Conservation (phyloP, 78 protist genomes). For the Dictyostelium purpureum region DNA sequence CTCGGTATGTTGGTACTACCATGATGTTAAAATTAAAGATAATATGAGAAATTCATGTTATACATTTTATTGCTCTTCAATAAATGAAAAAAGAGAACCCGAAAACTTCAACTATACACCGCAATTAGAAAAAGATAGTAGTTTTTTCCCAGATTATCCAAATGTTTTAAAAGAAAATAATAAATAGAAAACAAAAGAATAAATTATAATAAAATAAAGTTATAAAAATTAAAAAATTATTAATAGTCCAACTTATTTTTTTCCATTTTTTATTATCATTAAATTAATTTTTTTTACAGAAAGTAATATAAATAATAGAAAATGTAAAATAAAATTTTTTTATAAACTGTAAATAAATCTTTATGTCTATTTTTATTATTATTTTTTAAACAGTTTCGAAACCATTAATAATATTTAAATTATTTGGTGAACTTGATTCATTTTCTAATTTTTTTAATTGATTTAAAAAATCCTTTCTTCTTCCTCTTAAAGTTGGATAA, state of each 20-base stretch:
- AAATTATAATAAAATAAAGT: too few relatives aligned
- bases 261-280: too few relatives aligned
- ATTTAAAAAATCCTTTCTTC: constrained; percentile 17
- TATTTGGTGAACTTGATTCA: neutral
- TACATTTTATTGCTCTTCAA: too few relatives aligned
- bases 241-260: too few relatives aligned
- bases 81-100: neutral
- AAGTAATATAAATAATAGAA: too few relatives aligned
- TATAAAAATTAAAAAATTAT: too few relatives aligned
- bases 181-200: neutral
- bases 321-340: too few relatives aligned
- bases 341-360: too few relatives aligned
- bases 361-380: neutral
- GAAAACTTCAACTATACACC: neutral
- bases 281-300: too few relatives aligned
- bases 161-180: neutral
- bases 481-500: neutral
- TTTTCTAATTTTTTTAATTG: neutral
- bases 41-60: neutral
- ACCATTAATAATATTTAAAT: too few relatives aligned
- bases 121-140: neutral
- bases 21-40: neutral
- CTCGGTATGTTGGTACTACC: neutral
- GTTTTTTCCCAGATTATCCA: neutral
- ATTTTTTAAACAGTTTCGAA: too few relatives aligned